A percentile compares a stretch with the other conserved stretches of the same genome.
phyloP scores from a whole-genome alignment of 2,329 filamentous ascomycete species.

The Talaromyces albobiverticillius region DNA sequence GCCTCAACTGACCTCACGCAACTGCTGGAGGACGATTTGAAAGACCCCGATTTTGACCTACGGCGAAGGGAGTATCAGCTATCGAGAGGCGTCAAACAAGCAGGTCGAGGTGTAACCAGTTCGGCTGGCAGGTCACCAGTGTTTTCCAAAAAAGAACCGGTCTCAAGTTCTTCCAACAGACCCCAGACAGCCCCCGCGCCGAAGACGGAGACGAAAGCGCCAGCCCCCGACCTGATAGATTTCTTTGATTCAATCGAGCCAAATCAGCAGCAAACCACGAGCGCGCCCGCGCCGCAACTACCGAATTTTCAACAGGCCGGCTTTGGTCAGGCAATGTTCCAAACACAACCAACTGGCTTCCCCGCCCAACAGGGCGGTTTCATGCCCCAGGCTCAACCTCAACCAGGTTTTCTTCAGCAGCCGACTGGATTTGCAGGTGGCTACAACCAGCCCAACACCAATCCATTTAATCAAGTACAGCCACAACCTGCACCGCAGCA shows the following conservation, averaged over 20 bases:
- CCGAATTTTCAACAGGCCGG: slow-evolving; percentile 26
- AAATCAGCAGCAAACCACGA: slow-evolving; percentile 55
- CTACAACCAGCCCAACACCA: slow-evolving; percentile 16
- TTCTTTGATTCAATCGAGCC: slow-evolving; percentile 94
- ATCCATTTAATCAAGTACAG: slow-evolving; percentile 13
- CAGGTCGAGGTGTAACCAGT: slow-evolving; percentile 40
- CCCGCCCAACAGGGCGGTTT: slow-evolving; percentile 39
- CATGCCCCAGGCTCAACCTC: slow-evolving; percentile 26
- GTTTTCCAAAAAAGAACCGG: not conserved
- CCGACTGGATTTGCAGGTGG: slow-evolving; percentile 23
- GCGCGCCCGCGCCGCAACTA: slow-evolving; percentile 36
- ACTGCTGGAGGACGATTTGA: slow-evolving; percentile 89
- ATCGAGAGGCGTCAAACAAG: slow-evolving; percentile 72
- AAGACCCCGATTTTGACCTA: slow-evolving; percentile 91
- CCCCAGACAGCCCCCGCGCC: slow-evolving; percentile 21
- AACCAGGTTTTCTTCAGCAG: slow-evolving; percentile 41
- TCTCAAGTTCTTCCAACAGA: slow-evolving; percentile 19
- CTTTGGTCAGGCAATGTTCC: slow-evolving; percentile 29
- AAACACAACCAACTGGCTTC: slow-evolving; percentile 31
- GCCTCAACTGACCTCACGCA: slow-evolving; percentile 87
- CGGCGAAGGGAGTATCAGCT: slow-evolving; percentile 89
- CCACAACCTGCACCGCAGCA: slow-evolving; percentile 38
- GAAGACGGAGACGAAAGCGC: slow-evolving; percentile 33
- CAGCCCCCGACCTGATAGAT: slow-evolving; percentile 74
- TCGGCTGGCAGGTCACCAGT: slow-evolving; percentile 20